Percentiles rank a stretch among this genome's conserved stretches.
These are phyloP conservation scores for Boletus vinaceobasis DNA, from an alignment of 768 basidiomycete species.

Conservation along the genomic window DNA sequence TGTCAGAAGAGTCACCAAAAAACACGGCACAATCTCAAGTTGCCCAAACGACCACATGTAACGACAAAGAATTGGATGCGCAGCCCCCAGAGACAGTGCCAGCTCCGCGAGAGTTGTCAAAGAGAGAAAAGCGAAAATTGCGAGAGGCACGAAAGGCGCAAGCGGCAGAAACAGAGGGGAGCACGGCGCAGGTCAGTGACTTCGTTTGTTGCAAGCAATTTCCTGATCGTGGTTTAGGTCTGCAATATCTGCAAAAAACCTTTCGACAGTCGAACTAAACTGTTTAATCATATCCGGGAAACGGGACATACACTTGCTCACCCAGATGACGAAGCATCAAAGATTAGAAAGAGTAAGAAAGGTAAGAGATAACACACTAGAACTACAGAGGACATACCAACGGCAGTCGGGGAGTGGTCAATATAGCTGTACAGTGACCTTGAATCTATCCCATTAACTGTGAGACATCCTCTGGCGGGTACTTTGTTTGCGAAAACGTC, in stretches of 20 bases:
- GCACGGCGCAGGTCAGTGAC: slow-evolving; percentile 8
- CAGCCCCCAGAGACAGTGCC: not conserved
- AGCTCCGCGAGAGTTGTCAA: slow-evolving; percentile 45
- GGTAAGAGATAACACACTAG: slow-evolving; percentile 18
- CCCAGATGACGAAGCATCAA: slow-evolving; percentile 26
- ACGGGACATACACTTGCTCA: slow-evolving; percentile 65
- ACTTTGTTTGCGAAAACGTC: slow-evolving; percentile 94
- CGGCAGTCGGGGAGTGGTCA: not conserved
- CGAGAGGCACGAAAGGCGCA: slow-evolving; percentile 68
- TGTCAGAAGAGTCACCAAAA: slow-evolving; percentile 7
- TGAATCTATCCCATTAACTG: slow-evolving; percentile 78
- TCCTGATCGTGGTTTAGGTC: slow-evolving; percentile 26
- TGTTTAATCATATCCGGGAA: slow-evolving; percentile 70
- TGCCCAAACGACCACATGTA: not conserved
- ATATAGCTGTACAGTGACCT: not conserved
- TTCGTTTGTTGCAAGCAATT: not conserved
- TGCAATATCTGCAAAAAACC: slow-evolving; percentile 68
- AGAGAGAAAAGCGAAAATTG: slow-evolving; percentile 78
- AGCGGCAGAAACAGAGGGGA: slow-evolving; percentile 1
- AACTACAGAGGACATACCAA: slow-evolving; percentile 7
- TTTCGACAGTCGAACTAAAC: slow-evolving; percentile 68
- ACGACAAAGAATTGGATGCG: not conserved
- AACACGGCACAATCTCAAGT: slow-evolving; percentile 2
- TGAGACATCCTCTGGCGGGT: slow-evolving; percentile 88
- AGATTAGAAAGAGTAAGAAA: slow-evolving; percentile 36